These are phyloP conservation scores for Trypanosoma platydactyli DNA, from an alignment of 208 protist genomes.

Conservation along the genomic window DNA sequence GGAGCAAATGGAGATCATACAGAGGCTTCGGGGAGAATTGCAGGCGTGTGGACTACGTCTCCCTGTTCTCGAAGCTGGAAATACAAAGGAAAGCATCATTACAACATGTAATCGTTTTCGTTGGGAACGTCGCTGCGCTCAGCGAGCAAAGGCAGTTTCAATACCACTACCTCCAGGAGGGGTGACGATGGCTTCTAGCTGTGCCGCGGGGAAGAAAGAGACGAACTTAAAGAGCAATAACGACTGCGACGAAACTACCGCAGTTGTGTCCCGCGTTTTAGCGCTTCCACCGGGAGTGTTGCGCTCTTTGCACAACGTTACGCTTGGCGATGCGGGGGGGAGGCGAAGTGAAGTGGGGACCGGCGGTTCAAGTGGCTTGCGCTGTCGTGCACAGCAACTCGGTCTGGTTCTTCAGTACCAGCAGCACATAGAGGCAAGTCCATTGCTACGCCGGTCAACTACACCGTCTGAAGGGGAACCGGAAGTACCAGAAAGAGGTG, in stretches of 20 bases:
- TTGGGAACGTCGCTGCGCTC: slow-evolving; percentile 4
- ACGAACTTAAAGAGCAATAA: neutral
- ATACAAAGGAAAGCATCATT: neutral
- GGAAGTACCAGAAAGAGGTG: too few relatives aligned
- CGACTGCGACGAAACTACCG: neutral
- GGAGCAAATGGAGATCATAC: slow-evolving; percentile 13
- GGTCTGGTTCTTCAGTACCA: slow-evolving; percentile 18
- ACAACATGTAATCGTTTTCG: neutral
- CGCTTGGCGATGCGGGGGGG: neutral
- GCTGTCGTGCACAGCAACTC: slow-evolving; percentile 5
- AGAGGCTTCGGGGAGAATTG: neutral
- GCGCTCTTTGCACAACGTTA: neutral
- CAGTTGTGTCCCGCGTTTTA: neutral
- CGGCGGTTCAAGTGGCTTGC: neutral
- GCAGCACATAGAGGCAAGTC: slow-evolving; percentile 6
- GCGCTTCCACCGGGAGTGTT: slow-evolving; percentile 1
- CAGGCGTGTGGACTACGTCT: slow-evolving; percentile 4
- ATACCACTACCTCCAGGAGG: too few relatives aligned
- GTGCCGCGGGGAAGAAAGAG: neutral
- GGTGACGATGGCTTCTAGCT: too few relatives aligned
- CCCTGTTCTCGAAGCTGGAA: slow-evolving; percentile 1
- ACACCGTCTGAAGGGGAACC: neutral
- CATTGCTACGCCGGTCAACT: neutral
- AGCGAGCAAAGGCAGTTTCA: neutral
- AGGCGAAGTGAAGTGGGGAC: neutral